Evolutionary conservation across 2,329 filamentous ascomycete species (phyloP).

Genomic region (Penicillium janthinellum): DNA sequence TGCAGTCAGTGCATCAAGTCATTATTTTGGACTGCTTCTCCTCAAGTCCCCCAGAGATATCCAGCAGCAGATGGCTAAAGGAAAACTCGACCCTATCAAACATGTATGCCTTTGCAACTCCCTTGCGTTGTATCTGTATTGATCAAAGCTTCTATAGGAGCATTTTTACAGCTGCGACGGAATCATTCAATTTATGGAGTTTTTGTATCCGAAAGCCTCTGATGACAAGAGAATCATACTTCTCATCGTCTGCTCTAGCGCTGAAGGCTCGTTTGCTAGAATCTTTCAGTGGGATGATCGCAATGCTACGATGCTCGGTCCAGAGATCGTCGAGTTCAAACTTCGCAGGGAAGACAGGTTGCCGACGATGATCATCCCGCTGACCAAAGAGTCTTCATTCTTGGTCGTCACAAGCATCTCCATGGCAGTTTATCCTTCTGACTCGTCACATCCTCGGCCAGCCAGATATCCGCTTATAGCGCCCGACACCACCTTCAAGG

Average conservation of each 20-base stretch:
- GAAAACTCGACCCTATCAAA: conserved; percentile 62
- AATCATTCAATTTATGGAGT: conserved; percentile 83
- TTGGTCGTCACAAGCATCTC: conserved; percentile 64
- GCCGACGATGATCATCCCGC: conserved; percentile 70
- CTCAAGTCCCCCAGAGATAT: conserved; percentile 59
- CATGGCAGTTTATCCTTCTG: conserved; percentile 52
- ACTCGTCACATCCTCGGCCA: conserved; percentile 39
- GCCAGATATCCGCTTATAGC: conserved; percentile 35
- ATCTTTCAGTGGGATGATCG: conserved; percentile 58
- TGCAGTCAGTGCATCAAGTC: conserved; percentile 71
- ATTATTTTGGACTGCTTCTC: conserved; percentile 71
- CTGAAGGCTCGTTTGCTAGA: conserved; percentile 50
- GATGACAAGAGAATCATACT: conserved; percentile 75
- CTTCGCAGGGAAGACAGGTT: conserved; percentile 50
- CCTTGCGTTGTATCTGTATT: background rate
- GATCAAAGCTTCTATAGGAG: conserved; percentile 37
- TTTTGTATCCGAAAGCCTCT: conserved; percentile 70
- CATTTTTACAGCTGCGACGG: conserved; percentile 62
- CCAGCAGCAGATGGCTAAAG: conserved; percentile 53
- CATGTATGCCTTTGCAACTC: conserved; percentile 43
- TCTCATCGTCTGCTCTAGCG: conserved; percentile 59
- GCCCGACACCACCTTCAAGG: conserved; percentile 28
- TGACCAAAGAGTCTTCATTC: conserved; percentile 71
- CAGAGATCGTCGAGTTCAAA: conserved; percentile 32
- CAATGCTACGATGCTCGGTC: conserved; percentile 24